These are phyloP conservation scores for Isatis lusitanica DNA, from an alignment of 441 rosid species.

Conservation along the genomic window DNA sequence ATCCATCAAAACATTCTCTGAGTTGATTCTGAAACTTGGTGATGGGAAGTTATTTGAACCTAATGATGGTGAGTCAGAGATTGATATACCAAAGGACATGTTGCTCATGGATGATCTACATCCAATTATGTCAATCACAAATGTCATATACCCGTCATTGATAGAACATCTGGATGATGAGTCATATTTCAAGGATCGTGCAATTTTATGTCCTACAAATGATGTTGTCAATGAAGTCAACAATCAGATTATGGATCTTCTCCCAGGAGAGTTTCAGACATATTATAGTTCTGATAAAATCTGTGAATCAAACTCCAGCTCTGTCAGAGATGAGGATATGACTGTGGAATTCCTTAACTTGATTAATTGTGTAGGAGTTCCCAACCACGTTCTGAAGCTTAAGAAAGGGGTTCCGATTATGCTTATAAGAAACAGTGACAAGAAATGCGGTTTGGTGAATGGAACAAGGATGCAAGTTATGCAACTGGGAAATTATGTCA, in stretches of 20 bases:
- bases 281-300: background rate
- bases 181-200: background rate
- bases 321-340: background rate
- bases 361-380: background rate
- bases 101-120: background rate
- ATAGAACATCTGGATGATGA: background rate
- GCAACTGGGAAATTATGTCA: background rate
- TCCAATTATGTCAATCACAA: background rate
- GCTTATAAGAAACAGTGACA: slow-evolving; percentile 5
- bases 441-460: background rate
- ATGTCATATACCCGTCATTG: background rate
- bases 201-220: slow-evolving; percentile 3
- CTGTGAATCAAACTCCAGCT: background rate
- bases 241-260: background rate
- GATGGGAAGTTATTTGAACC: background rate
- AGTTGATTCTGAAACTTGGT: slow-evolving; percentile 3
- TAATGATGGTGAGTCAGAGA: background rate
- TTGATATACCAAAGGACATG: slow-evolving; percentile 1
- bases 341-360: background rate
- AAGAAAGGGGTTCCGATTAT: background rate
- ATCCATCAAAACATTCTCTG: background rate
- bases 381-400: background rate
- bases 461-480: background rate
- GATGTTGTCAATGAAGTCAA: slow-evolving; percentile 10
- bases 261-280: background rate